Percentiles rank a stretch among this genome's conserved stretches.
phyloP scores from a whole-genome alignment of 2,329 filamentous ascomycete genomes.

The Xylariaceae sp. region DNA sequence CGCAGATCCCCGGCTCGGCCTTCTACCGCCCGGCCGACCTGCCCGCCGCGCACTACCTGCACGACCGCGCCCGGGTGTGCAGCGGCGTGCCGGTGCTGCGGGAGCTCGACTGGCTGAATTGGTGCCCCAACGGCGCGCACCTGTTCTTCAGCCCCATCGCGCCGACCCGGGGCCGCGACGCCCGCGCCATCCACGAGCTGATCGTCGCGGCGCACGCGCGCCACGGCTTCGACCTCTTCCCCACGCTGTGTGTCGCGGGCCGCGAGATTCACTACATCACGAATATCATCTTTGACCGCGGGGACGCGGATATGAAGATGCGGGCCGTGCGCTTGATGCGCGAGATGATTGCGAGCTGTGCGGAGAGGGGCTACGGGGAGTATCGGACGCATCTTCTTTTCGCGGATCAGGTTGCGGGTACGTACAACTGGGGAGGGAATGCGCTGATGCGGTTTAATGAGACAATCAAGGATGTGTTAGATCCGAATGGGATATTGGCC shows the following conservation, averaged over 20 bases:
- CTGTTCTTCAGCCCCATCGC: slow-evolving; percentile 50
- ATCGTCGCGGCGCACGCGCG: slow-evolving; percentile 32
- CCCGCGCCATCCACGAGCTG: slow-evolving; percentile 38
- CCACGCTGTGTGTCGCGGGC: slow-evolving; percentile 45
- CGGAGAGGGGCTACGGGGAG: slow-evolving; percentile 38
- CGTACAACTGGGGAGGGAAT: slow-evolving; percentile 40
- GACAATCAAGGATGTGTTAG: slow-evolving; percentile 38
- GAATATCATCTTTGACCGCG: slow-evolving; percentile 47
- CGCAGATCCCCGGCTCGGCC: slow-evolving; percentile 34
- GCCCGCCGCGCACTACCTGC: slow-evolving; percentile 32
- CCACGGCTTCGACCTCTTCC: slow-evolving; percentile 46
- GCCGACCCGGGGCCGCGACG: slow-evolving; percentile 43
- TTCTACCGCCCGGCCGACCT: slow-evolving; percentile 39
- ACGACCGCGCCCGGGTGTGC: slow-evolving; percentile 31
- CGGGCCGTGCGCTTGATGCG: slow-evolving; percentile 21
- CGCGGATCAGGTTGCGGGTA: slow-evolving; percentile 43
- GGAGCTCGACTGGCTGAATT: slow-evolving; percentile 40
- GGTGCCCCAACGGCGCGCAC: slow-evolving; percentile 48
- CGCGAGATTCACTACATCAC: slow-evolving; percentile 54
- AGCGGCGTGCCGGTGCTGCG: slow-evolving; percentile 30
- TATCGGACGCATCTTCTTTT: slow-evolving; percentile 42
- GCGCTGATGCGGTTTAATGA: slow-evolving; percentile 40
- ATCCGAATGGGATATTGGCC: slow-evolving; percentile 35
- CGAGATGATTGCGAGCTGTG: slow-evolving; percentile 37
- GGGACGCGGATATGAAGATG: slow-evolving; percentile 32